A percentile compares a stretch with the other conserved stretches of the same genome.
Conservation (phyloP, 257 asterid species). For the Salvia hispanica region DNA sequence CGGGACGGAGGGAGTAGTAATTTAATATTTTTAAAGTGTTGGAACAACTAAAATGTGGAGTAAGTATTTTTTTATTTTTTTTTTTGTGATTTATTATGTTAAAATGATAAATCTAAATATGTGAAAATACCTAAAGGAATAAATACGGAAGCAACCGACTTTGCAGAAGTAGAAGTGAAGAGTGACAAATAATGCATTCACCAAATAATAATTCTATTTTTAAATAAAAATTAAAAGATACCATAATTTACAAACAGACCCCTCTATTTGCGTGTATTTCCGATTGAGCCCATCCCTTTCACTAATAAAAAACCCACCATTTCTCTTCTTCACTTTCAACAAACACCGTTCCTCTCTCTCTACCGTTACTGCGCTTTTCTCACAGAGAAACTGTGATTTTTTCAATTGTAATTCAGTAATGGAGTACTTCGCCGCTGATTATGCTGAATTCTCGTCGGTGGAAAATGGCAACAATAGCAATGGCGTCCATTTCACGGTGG, state of each 20-base stretch:
- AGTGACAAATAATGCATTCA: conserved; percentile 43
- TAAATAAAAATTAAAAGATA: neutral
- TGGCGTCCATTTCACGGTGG: conserved; percentile 58
- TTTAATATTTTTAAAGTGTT: too few relatives aligned
- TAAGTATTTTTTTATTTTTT: too few relatives aligned
- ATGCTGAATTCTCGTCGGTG: conserved; percentile 40
- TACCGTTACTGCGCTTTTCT: conserved; percentile 42
- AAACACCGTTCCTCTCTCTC: conserved; percentile 31
- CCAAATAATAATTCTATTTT: neutral
- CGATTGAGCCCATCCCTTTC: conserved; percentile 46
- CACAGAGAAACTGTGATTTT: conserved; percentile 15
- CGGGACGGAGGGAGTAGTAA: too few relatives aligned
- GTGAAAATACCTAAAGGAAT: too few relatives aligned
- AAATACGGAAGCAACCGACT: conserved; percentile 33
- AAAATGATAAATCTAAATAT: too few relatives aligned
- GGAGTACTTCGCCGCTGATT: conserved; percentile 51
- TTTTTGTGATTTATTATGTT: too few relatives aligned
- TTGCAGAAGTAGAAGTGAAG: conserved; percentile 49
- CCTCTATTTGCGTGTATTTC: conserved; percentile 31
- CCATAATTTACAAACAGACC: conserved; percentile 17
- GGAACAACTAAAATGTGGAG: too few relatives aligned
- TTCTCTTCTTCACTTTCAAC: conserved; percentile 55
- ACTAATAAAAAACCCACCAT: conserved; percentile 74
- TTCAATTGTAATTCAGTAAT: conserved; percentile 23
- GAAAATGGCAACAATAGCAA: conserved; percentile 37